These are phyloP conservation scores for Xylariaceae sp. DNA, from an alignment of 2,329 filamentous ascomycete species.

Conservation along the genomic window DNA sequence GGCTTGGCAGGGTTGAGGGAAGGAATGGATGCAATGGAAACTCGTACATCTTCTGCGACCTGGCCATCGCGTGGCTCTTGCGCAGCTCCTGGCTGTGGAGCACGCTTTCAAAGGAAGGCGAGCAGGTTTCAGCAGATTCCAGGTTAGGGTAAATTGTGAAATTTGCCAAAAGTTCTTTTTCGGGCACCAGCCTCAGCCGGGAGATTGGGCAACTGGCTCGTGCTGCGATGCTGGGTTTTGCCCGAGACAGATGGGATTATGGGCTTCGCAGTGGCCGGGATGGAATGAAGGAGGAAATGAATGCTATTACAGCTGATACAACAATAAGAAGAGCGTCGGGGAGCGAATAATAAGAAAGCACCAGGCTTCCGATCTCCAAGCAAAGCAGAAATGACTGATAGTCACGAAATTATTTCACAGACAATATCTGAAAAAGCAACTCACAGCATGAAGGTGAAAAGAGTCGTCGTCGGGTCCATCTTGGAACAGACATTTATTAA, in stretches of 20 bases:
- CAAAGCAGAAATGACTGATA: too few relatives aligned
- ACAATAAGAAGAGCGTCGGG: not conserved
- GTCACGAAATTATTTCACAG: too few relatives aligned
- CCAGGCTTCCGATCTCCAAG: not conserved
- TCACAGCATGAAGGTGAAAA: slow-evolving; percentile 69
- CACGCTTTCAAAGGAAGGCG: slow-evolving; percentile 18
- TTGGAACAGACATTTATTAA: slow-evolving; percentile 7
- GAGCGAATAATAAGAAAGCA: not conserved
- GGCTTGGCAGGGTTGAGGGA: not conserved
- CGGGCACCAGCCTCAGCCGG: not conserved
- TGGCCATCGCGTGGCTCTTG: slow-evolving; percentile 29
- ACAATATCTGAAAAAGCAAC: slow-evolving; percentile 32
- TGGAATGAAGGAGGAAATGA: slow-evolving; percentile 14
- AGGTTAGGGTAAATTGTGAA: slow-evolving; percentile 6
- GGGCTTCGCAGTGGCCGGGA: slow-evolving; percentile 16
- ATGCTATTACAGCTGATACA: not conserved
- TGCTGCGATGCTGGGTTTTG: not conserved
- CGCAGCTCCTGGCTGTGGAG: slow-evolving; percentile 10
- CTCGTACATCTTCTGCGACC: slow-evolving; percentile 16
- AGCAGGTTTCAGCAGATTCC: not conserved
- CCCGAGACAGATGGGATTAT: slow-evolving; percentile 7
- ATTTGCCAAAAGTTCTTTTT: slow-evolving; percentile 4
- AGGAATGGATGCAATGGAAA: slow-evolving; percentile 19
- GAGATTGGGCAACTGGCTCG: slow-evolving; percentile 4
- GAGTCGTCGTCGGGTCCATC: slow-evolving; percentile 63